Evolutionary conservation across 2,329 filamentous ascomycete genomes (phyloP), one percentile per base, ranked within the genome.

Genomic region (Cercospora sesami): DNA sequence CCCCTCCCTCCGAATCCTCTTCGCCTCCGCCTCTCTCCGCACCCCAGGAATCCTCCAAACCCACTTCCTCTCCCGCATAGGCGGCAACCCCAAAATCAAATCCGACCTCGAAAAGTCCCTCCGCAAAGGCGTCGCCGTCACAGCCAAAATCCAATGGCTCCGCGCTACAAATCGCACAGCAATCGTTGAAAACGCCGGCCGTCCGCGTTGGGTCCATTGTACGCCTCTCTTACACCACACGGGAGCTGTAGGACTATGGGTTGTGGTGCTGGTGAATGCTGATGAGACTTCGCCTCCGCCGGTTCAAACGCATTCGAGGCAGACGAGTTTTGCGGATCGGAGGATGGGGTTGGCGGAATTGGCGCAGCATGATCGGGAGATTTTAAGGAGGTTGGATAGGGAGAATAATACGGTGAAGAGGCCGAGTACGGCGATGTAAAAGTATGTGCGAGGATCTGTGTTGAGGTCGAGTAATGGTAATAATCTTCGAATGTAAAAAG

Each of bases 171-270:
- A 76, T 64, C 74, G 74, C 30, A 69, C 73, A 10, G 75, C 45
- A 14, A n/a, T 51, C 4, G 10, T 73, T 7, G 75, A 78, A n/a
- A 84, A 82, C 23, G 81, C 86, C 42, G 90, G 90, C 0, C 84
- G 89, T n/a, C 84, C 86, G 51, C 84, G 90, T 60, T 93, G 90
- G 90, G 89, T 93, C 30, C 91, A 93, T 76, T 91, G 89, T 74
- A 93, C 90, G n/a, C 91, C 91, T 3, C 80, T 93, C 5, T 79
- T 91, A 2, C 90, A 90, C 3, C 83, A 83, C 42, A 88, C 88
- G 69, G 88, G 89, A 1, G 81, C 85, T 3, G 86, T 93, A 0
- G 91, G 91, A 14, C 89, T 92, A 0, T 93, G 90, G 91, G 91
- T 93, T 87, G 83, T 93, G 5, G 84, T 93, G 0, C 82, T 93